Conservation (phyloP, 352 stramenopile genomes). For the Phytophthora citricola region DNA sequence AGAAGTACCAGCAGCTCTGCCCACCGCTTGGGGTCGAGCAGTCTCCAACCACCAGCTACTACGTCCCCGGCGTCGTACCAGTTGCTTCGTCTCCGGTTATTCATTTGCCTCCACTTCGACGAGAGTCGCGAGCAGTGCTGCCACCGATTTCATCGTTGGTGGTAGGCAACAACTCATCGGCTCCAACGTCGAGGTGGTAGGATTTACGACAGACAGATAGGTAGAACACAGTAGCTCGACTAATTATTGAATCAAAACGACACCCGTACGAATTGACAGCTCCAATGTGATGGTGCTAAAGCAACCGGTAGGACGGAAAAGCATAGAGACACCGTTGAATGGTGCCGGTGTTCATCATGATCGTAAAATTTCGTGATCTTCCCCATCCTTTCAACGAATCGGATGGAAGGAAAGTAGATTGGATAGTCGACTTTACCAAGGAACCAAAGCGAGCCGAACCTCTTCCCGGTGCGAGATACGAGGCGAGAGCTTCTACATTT, state of each 20-base stretch:
- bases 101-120: constrained; percentile 46
- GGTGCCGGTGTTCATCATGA: constrained; percentile 3
- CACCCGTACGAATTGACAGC: constrained; percentile 15
- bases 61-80: constrained; percentile 9
- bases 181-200: constrained; percentile 21
- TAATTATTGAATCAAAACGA: constrained; percentile 30
- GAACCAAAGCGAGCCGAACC: constrained; percentile 11
- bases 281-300: constrained; percentile 10
- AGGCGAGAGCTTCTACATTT: too few relatives aligned
- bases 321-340: not conserved
- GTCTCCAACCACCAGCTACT: constrained; percentile 17
- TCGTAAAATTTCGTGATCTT: constrained; percentile 16
- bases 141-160: constrained; percentile 67
- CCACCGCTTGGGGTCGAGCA: constrained; percentile 16
- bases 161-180: constrained; percentile 9
- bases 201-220: constrained; percentile 6
- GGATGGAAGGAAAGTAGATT: constrained; percentile 1
- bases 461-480: constrained; percentile 7
- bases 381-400: constrained; percentile 14
- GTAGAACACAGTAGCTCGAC: constrained; percentile 20
- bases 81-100: constrained; percentile 12
- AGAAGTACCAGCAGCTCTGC: constrained; percentile 30
- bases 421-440: constrained; percentile 18
- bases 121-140: constrained; percentile 43
- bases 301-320: constrained; percentile 6